Evolutionary conservation across 2,329 filamentous ascomycete species (phyloP), one percentile per base, ranked within the genome.

Genomic region (Aspergillus proliferans): DNA sequence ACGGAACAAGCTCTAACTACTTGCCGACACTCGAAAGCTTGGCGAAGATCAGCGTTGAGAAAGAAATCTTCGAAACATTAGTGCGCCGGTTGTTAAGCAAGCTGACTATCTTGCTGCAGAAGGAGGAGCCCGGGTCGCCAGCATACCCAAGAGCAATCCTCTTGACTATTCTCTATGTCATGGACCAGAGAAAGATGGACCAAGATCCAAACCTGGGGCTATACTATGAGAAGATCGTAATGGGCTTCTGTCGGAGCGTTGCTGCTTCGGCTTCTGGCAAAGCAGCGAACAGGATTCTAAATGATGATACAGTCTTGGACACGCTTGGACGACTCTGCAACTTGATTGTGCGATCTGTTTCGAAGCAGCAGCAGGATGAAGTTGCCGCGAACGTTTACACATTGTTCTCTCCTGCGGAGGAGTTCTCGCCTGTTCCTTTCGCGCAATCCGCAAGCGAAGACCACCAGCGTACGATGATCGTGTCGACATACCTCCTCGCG

Each of bases 1-100:
- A 70, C n/a, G 73, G 76, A 15, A 68, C 68, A 3, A 65, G 71
- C 8, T 59, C 58, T 6, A 63, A 65, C 5, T 84, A 84, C 57
- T 58, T 77, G n/a, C 68, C 75, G 4, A 79, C 81, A 0, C 67
- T 87, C 21, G 83, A 85, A 58, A 81, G 76, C 0, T 77, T 87
- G 50, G 82, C 83, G 2, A 81, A 84, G 56, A 76, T 87, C 18
- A 82, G 80, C 47, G 72, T 75, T 9, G 83, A 85, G 59, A 75
- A 77, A 52, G 76, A 82, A 34, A 73, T 85, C 10, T 84, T 86
- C 52, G 78, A 83, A 51, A 85, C 82, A 0, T 69, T 86, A 7
- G 75, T 85, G 30, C 70, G 83, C 38, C 74, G 82, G 26, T 67
- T 86, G 24, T 78, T 84, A 62, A 84, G 80, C 68, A 85, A 84